Evolutionary conservation across 768 basidiomycete species (phyloP).

Genomic region (Antrodiella citrinella): DNA sequence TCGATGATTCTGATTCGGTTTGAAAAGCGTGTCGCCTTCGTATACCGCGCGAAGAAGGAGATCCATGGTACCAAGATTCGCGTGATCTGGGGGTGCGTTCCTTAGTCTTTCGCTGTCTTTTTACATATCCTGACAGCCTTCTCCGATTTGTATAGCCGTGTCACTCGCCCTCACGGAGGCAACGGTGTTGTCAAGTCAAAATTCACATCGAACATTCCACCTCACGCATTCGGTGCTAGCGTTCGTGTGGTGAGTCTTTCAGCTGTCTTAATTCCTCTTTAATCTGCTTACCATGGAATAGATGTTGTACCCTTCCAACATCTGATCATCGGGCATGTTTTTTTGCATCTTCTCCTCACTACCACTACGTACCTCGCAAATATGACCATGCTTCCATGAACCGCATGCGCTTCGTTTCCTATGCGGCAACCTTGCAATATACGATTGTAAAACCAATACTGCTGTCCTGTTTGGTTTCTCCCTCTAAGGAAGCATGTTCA

Average conservation of each 20-base stretch:
- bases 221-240: conserved; percentile 87
- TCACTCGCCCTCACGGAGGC: conserved; percentile 90
- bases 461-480: no score
- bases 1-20: neutral
- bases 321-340: conserved; percentile 38
- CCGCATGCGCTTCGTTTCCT: conserved; percentile 15
- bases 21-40: conserved; percentile 90
- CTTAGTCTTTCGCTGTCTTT: neutral
- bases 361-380: conserved; percentile 22
- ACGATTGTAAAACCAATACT: neutral
- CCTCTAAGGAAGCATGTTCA: no score
- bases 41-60: conserved; percentile 95
- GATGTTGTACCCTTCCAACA: conserved; percentile 92
- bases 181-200: conserved; percentile 96
- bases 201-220: conserved; percentile 92
- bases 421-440: neutral
- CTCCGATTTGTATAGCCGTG: conserved; percentile 43
- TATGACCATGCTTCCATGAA: conserved; percentile 28
- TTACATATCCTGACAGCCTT: neutral
- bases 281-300: conserved; percentile 26
- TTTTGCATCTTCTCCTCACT: conserved; percentile 16
- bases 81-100: conserved; percentile 92
- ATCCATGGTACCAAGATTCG: conserved; percentile 92
- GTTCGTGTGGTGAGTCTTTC: conserved; percentile 72
- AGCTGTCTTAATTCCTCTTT: conserved; percentile 2